Evolutionary conservation across 495 filamentous ascomycete genomes (phyloP).

Genomic region (Aspergillus taichungensis): DNA sequence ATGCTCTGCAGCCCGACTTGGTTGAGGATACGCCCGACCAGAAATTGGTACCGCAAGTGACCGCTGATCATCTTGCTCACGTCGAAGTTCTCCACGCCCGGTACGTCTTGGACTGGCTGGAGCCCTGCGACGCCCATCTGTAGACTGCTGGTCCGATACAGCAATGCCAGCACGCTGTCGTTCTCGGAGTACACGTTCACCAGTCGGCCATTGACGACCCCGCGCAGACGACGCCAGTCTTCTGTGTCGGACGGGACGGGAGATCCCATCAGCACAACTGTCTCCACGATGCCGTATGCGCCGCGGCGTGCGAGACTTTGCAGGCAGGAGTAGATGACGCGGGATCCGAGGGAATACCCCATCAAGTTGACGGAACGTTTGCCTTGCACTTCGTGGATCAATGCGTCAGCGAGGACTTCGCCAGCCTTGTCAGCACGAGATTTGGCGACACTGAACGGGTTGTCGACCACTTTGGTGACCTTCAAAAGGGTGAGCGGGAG

Average conservation of each 20-base stretch:
- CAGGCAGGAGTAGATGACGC: constrained; percentile 78
- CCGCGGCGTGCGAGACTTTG: constrained; percentile 62
- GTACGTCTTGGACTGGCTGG: constrained; percentile 53
- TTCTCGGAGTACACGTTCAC: constrained; percentile 73
- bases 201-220: constrained; percentile 62
- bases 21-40: constrained; percentile 59
- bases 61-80: constrained; percentile 64
- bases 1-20: constrained; percentile 62
- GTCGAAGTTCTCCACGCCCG: constrained; percentile 67
- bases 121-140: constrained; percentile 72
- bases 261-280: constrained; percentile 72
- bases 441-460: constrained; percentile 80
- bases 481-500: constrained; percentile 76
- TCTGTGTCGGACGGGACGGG: constrained; percentile 59
- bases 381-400: constrained; percentile 82
- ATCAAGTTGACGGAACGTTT: constrained; percentile 81
- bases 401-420: constrained; percentile 70
- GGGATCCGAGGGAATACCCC: constrained; percentile 85
- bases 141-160: constrained; percentile 68
- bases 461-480: constrained; percentile 73
- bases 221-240: constrained; percentile 61
- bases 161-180: constrained; percentile 66
- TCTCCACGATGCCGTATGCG: constrained; percentile 82
- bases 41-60: constrained; percentile 60
- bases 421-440: constrained; percentile 82